A percentile compares a stretch with the other conserved stretches of the same genome.
phyloP scores from a whole-genome alignment of 2,329 filamentous ascomycete genomes.

The Pestalotiopsis sp. region DNA sequence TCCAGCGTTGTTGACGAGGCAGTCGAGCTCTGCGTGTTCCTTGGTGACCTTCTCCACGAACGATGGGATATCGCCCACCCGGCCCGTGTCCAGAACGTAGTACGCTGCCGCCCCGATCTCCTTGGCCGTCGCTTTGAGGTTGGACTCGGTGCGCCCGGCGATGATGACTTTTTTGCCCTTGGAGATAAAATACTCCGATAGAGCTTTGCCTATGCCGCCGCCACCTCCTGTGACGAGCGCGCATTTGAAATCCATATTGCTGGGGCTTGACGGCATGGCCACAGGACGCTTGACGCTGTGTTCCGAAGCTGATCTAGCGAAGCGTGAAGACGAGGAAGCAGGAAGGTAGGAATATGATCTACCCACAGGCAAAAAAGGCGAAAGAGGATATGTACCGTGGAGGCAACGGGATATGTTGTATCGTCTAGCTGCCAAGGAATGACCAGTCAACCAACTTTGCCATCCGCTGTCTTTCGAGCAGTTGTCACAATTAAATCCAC shows the following conservation, averaged over 20 bases:
- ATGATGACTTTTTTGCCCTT: constrained; percentile 54
- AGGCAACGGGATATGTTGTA: too few species aligned
- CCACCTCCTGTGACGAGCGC: constrained; percentile 54
- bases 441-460: too few species aligned
- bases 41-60: constrained; percentile 48
- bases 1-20: constrained; percentile 62
- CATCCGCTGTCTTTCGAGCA: too few species aligned
- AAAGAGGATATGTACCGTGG: too few species aligned
- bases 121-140: constrained; percentile 44
- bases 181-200: constrained; percentile 49
- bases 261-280: not conserved
- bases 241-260: constrained; percentile 40
- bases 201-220: constrained; percentile 53
- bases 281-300: not conserved
- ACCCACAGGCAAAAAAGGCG: not conserved
- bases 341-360: not conserved
- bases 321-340: not conserved
- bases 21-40: constrained; percentile 59
- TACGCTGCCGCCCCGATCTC: constrained; percentile 51
- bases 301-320: not conserved
- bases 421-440: too few species aligned
- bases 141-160: constrained; percentile 57
- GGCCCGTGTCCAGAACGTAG: constrained; percentile 55
- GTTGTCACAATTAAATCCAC: too few species aligned
- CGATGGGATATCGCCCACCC: constrained; percentile 41